Percentiles rank a stretch among this genome's conserved stretches.
phyloP scores from a whole-genome alignment of 495 filamentous ascomycete genomes.

The Neurospora tetrasperma region DNA sequence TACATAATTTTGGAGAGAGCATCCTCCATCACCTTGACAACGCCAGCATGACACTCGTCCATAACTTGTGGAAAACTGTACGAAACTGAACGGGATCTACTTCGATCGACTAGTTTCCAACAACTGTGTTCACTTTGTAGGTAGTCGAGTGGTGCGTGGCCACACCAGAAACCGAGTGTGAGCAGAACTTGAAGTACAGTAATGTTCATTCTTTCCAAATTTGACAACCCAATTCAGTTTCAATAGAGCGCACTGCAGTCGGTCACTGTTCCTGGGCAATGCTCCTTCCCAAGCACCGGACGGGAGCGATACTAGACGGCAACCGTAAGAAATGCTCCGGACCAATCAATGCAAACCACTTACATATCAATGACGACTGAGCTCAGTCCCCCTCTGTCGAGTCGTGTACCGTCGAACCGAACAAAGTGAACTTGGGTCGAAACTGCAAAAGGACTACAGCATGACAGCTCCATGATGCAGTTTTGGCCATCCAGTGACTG shows the following conservation, averaged over 20 bases:
- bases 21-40: not conserved
- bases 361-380: not conserved
- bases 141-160: not conserved
- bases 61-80: not conserved
- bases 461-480: not conserved
- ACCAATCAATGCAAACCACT: not conserved
- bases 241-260: no score
- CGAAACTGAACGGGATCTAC: not conserved
- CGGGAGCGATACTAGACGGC: not conserved
- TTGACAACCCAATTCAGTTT: no score
- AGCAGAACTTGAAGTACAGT: no score
- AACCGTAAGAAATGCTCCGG: not conserved
- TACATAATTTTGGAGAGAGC: not conserved
- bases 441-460: not conserved
- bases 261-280: not conserved
- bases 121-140: not conserved
- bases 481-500: not conserved
- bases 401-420: not conserved
- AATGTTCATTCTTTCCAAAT: no score
- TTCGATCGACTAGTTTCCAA: no score
- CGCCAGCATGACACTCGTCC: not conserved
- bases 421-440: no score
- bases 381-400: not conserved
- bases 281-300: not conserved
- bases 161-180: no score